Evolutionary conservation across 1,284 basidiomycete genomes (phyloP).

Genomic region (Calocybe gambosa): DNA sequence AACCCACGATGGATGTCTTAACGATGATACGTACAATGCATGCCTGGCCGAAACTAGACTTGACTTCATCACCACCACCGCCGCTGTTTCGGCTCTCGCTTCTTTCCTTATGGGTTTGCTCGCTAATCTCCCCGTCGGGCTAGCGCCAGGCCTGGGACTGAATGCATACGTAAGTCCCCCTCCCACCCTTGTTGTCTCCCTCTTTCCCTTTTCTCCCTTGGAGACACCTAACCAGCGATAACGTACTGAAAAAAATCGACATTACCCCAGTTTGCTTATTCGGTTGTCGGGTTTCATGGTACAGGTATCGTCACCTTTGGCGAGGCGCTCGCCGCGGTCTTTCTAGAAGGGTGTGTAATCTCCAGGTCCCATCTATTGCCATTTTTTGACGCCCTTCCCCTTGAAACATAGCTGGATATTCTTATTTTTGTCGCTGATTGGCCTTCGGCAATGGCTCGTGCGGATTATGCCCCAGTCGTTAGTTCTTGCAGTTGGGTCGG

Average conservation of each 20-base stretch:
- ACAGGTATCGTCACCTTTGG: slow-evolving; percentile 71
- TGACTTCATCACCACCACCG: slow-evolving; percentile 76
- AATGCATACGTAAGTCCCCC: slow-evolving; percentile 69
- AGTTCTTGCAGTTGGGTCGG: slow-evolving; percentile 78
- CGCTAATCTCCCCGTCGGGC: slow-evolving; percentile 81
- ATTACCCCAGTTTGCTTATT: slow-evolving; percentile 69
- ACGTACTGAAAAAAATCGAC: neutral
- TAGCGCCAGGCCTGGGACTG: slow-evolving; percentile 75
- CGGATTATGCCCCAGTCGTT: slow-evolving; percentile 86
- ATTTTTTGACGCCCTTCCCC: slow-evolving; percentile 1
- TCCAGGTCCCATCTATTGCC: slow-evolving; percentile 13
- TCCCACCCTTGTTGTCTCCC: too few species aligned
- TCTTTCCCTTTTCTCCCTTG: neutral
- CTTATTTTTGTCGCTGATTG: slow-evolving; percentile 75
- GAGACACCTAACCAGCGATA: neutral
- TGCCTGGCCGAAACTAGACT: slow-evolving; percentile 65
- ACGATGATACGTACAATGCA: slow-evolving; percentile 56
- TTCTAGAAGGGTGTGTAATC: slow-evolving; percentile 64
- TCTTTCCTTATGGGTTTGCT: slow-evolving; percentile 80
- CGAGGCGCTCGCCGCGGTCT: slow-evolving; percentile 85
- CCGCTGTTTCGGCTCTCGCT: slow-evolving; percentile 70
- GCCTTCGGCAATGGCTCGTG: slow-evolving; percentile 87
- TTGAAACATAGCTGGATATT: slow-evolving; percentile 63
- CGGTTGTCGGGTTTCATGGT: slow-evolving; percentile 81
- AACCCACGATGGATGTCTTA: slow-evolving; percentile 41